Evolutionary conservation across 305 asterid species (phyloP), one percentile per base, ranked within the genome.

Genomic region (Solanum hybrid): DNA sequence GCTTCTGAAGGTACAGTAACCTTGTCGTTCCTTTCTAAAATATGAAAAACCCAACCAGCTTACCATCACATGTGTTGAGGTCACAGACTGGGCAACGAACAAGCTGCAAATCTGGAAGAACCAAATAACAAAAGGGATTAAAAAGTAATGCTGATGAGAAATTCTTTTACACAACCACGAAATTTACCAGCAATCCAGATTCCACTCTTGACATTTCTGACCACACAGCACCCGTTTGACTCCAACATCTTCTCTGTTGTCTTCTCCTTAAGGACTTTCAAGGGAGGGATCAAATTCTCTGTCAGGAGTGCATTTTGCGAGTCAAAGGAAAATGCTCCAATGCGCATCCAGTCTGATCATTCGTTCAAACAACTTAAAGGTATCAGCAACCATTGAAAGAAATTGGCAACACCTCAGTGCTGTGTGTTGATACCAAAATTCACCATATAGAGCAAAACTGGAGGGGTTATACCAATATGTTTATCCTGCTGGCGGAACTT

Each of bases 31-130:
- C 76, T 84, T 84, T 31, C 32, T 57, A 57, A 51, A 85, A 31
- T 57, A 61, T 85, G 39, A 29, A 22, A 37, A 57, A 37, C 27
- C 27, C 27, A 57, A 45, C 24, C 77, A 83, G 75, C 96, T 93
- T 91, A 97, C 99, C 99, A 89, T 97, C 99, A 89, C 99, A 97
- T 14, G 98, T 90, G 86, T 96, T 96, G 88, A 96, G 95, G 92
- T 97, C 98, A 72, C 99, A 97, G 85, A 96, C 98, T 36, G 99
- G 99, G 91, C 99, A 97, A 26, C 98, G 96, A 57, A 95, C 99
- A 87, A 97, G 99, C 95, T 97, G 99, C 93, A 97, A 92, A 94
- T 97, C 99, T 97, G 93, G 90, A 91, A 75, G 87, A 91, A 85
- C 80, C 88, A 57, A 84, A 10, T 14, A 57, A 78, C 89, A 68